Evolutionary conservation across 169 alveolate species (phyloP).

Genomic region (Cytauxzoon felis): DNA sequence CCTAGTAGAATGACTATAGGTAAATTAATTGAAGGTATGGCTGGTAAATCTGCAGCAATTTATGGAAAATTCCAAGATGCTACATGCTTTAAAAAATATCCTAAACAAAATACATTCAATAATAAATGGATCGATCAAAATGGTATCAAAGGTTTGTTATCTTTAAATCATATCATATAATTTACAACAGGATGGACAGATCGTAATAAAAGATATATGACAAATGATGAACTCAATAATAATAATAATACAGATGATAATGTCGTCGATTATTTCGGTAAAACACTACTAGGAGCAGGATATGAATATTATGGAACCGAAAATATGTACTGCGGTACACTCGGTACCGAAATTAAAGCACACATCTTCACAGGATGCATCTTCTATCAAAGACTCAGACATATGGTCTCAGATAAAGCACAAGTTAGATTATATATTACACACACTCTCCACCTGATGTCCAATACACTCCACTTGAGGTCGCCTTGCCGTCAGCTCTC

Average conservation of each 20-base stretch:
- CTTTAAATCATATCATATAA: background rate
- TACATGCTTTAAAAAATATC: conserved; percentile 82
- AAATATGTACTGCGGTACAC: conserved; percentile 95
- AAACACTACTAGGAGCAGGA: conserved; percentile 67
- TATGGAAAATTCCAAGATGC: conserved; percentile 92
- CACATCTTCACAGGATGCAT: conserved; percentile 98
- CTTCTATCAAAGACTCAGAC: conserved; percentile 98
- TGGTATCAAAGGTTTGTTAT: conserved; percentile 71
- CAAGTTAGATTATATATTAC: too few species aligned
- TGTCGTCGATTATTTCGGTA: conserved; percentile 59
- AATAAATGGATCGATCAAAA: conserved; percentile 76
- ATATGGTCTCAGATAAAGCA: conserved; percentile 98
- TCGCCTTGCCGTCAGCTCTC: too few species aligned
- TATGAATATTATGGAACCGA: conserved; percentile 98
- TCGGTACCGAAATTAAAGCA: conserved; percentile 93
- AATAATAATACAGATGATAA: conserved; percentile 27
- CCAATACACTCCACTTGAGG: too few species aligned
- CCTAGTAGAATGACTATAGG: conserved; percentile 99
- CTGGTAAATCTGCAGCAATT: conserved; percentile 97
- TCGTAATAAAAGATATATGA: conserved; percentile 31
- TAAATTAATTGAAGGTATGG: conserved; percentile 94
- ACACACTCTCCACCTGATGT: too few species aligned
- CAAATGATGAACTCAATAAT: conserved; percentile 37
- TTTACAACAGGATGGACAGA: conserved; percentile 36
- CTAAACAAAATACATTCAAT: conserved; percentile 63